Percentiles rank a stretch among this genome's conserved stretches.
Conservation (phyloP, 345 rosid genomes). For the Trapa bicornis region DNA sequence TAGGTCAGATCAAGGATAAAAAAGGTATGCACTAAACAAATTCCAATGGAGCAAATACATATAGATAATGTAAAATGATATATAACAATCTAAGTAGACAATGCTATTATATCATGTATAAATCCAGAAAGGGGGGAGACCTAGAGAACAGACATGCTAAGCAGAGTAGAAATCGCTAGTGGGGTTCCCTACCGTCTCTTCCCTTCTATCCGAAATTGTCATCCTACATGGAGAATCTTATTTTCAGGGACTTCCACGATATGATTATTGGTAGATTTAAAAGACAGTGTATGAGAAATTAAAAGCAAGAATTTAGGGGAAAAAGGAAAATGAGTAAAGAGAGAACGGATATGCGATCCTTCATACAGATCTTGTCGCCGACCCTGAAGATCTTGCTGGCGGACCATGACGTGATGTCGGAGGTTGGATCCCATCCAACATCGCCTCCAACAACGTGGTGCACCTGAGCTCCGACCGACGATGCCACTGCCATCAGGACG, state of each 20-base stretch:
- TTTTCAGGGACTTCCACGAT: not conserved
- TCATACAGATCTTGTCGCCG: slow-evolving; percentile 58
- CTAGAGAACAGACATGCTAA: not conserved
- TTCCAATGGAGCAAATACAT: not conserved
- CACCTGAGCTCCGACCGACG: slow-evolving; percentile 27
- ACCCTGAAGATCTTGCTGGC: slow-evolving; percentile 33
- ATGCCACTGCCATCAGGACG: slow-evolving; percentile 10
- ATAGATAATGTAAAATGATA: not conserved
- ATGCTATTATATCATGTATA: not conserved
- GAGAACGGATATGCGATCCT: not conserved
- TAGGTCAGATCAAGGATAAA: too few relatives aligned
- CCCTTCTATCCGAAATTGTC: too few relatives aligned
- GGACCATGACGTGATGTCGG: slow-evolving; percentile 37
- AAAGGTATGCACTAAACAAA: not conserved
- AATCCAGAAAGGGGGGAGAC: not conserved
- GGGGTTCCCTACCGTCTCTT: too few relatives aligned
- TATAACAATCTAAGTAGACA: not conserved
- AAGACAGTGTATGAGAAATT: not conserved
- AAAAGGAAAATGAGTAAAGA: not conserved
- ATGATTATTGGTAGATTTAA: not conserved
- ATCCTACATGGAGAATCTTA: not conserved
- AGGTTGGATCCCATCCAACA: slow-evolving; percentile 48
- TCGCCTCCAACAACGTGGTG: slow-evolving; percentile 62
- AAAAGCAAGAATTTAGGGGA: not conserved
- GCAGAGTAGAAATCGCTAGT: not conserved